Conservation (phyloP, 345 rosid species). For the Citrus unshiu region DNA sequence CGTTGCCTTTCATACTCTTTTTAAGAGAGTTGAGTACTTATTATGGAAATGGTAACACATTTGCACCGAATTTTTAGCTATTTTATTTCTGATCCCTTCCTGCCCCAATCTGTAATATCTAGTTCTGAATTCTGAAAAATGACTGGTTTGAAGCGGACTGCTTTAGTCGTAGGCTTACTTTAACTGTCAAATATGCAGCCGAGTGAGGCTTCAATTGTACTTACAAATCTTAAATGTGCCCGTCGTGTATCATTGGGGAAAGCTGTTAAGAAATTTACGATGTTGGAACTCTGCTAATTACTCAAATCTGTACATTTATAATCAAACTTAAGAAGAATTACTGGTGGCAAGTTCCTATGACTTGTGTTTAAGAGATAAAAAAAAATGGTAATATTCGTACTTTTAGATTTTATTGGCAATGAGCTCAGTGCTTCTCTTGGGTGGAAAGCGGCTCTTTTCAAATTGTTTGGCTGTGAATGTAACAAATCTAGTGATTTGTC, state of each 20-base stretch:
- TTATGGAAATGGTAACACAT: not conserved
- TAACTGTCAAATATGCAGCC: not conserved
- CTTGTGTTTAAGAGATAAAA: not conserved
- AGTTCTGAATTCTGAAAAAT: not conserved
- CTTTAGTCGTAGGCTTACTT: not conserved
- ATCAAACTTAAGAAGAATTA: not conserved
- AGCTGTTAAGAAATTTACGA: not conserved
- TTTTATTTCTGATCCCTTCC: not conserved
- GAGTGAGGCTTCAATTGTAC: not conserved
- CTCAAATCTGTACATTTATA: not conserved
- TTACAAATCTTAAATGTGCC: not conserved
- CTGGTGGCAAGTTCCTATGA: not conserved
- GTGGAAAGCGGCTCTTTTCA: not conserved
- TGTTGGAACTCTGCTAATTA: not conserved
- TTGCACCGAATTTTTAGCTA: not conserved
- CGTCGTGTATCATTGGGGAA: not conserved
- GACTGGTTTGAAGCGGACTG: not conserved
- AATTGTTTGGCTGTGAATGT: not conserved
- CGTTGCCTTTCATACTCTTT: slow-evolving; percentile 23
- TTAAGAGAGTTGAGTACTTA: not conserved
- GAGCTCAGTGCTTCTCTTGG: not conserved
- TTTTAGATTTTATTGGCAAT: not conserved
- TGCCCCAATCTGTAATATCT: not conserved
- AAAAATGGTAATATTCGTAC: not conserved
- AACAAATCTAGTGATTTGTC: not conserved